phyloP scores from a whole-genome alignment of 2,329 filamentous ascomycete genomes.

The Fusarium neocosmosporiellum region DNA sequence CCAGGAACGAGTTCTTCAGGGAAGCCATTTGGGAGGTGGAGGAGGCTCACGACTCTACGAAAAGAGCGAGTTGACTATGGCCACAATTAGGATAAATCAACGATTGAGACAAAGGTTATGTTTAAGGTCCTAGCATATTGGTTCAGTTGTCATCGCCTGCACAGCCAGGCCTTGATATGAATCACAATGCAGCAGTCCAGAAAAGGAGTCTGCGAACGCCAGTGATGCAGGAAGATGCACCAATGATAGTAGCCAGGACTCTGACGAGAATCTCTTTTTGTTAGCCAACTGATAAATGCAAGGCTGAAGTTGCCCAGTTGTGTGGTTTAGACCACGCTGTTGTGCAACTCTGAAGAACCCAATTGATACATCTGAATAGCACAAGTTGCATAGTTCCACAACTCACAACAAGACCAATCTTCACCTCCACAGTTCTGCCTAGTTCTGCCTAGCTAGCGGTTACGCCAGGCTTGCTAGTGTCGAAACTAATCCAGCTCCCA shows the following conservation, averaged over 20 bases:
- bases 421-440: slow-evolving; percentile 7
- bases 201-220: neutral
- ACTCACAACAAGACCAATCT: neutral
- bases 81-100: neutral
- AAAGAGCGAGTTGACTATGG: neutral
- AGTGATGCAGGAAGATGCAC: neutral
- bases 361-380: neutral
- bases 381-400: neutral
- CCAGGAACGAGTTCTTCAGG: slow-evolving; percentile 4
- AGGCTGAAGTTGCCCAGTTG: neutral
- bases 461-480: slow-evolving; percentile 27
- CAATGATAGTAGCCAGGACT: neutral
- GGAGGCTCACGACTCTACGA: neutral
- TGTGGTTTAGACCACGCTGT: neutral
- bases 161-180: neutral
- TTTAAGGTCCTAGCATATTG: too few relatives aligned
- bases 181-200: neutral
- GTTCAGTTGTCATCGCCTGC: neutral
- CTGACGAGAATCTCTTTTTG: neutral
- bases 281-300: neutral
- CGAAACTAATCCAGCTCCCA: slow-evolving; percentile 24
- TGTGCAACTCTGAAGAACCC: neutral
- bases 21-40: too few relatives aligned
- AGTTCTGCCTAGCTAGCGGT: neutral
- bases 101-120: too few relatives aligned